Evolutionary conservation across 73 alveolate species (phyloP).

Genomic region (Paramecium sexaurelia): DNA sequence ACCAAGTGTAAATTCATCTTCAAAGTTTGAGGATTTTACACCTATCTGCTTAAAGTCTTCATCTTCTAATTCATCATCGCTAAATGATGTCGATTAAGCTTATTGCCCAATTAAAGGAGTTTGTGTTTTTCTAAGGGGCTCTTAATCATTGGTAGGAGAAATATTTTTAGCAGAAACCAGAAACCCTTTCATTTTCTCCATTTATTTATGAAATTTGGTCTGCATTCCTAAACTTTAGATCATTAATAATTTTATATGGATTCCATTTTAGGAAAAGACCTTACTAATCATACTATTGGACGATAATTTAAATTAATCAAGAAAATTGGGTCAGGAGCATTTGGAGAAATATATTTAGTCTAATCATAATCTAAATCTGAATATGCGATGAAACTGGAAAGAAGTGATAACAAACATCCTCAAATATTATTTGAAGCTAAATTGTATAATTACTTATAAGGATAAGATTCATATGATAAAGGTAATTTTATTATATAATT

Average conservation of each 20-base stretch:
- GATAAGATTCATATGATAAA: slow-evolving; percentile 39
- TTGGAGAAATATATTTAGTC: slow-evolving; percentile 87
- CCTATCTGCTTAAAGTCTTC: background rate
- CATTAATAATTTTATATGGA: slow-evolving; percentile 30
- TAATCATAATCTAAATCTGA: slow-evolving; percentile 38
- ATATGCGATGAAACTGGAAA: slow-evolving; percentile 83
- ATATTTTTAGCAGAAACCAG: background rate
- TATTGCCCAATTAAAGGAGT: slow-evolving; percentile 7
- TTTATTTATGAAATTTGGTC: background rate
- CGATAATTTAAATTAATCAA: slow-evolving; percentile 77
- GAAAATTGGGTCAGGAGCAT: slow-evolving; percentile 87
- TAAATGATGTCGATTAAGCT: background rate
- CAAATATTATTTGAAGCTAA: slow-evolving; percentile 66
- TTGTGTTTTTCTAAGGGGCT: slow-evolving; percentile 1
- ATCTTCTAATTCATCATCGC: background rate
- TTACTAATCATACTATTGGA: slow-evolving; percentile 63
- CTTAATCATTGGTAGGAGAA: background rate
- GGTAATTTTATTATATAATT: background rate
- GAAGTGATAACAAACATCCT: slow-evolving; percentile 72
- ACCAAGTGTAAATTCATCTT: slow-evolving; percentile 1
- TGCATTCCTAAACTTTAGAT: slow-evolving; percentile 22
- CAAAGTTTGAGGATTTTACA: background rate
- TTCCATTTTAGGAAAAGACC: slow-evolving; percentile 45
- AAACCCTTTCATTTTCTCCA: slow-evolving; percentile 48
- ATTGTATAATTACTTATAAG: slow-evolving; percentile 64